Conservation (phyloP, 179 eudicot genomes). For the Carnegiea gigantea region DNA sequence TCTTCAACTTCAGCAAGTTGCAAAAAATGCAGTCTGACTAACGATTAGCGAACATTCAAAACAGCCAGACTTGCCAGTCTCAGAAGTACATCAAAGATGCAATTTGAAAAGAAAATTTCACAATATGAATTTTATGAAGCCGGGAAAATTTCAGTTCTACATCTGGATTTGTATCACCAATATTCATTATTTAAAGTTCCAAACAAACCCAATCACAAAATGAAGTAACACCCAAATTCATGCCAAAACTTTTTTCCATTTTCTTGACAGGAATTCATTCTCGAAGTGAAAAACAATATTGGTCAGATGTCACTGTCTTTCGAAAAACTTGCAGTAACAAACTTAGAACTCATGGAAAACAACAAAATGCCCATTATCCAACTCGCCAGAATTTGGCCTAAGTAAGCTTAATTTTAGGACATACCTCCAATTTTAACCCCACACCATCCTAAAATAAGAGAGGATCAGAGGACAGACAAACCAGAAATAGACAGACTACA, state of each 20-base stretch:
- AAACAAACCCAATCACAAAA: neutral
- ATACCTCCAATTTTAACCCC: slow-evolving; percentile 13
- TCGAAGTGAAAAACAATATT: neutral
- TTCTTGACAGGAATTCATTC: neutral
- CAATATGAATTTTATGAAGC: no score
- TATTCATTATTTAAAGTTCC: no score
- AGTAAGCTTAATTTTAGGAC: slow-evolving; percentile 8
- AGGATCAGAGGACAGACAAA: slow-evolving; percentile 13
- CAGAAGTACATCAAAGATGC: neutral
- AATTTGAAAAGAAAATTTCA: neutral
- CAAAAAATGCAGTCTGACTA: neutral
- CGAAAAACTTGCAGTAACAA: neutral
- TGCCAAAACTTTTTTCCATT: neutral
- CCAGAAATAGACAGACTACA: slow-evolving; percentile 22
- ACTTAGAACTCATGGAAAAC: neutral
- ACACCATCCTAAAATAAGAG: slow-evolving; percentile 14
- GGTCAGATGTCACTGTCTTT: neutral
- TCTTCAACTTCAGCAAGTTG: neutral
- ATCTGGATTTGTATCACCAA: no score
- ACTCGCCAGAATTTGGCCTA: slow-evolving; percentile 19
- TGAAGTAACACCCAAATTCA: neutral
- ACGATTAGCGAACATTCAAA: no score
- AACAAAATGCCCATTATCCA: neutral
- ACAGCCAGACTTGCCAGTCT: no score
- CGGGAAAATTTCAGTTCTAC: neutral